These are phyloP conservation scores for Lactifluus pinguis DNA, from an alignment of 768 basidiomycete species.

Conservation along the genomic window DNA sequence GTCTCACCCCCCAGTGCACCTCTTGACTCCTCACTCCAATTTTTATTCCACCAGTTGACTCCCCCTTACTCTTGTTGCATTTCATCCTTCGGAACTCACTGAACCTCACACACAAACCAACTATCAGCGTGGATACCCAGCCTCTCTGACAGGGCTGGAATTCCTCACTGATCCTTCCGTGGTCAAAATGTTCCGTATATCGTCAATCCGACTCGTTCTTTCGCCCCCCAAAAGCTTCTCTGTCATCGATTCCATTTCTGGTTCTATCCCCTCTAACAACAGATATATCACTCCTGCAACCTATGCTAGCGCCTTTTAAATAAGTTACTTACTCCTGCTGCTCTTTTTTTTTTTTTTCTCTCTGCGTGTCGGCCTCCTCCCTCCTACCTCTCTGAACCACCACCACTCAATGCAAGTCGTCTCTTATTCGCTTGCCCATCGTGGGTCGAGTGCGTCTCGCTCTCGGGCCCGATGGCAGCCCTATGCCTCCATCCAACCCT, in stretches of 20 bases:
- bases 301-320: conserved; percentile 15
- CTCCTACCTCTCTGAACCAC: conserved; percentile 8
- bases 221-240: conserved; percentile 20
- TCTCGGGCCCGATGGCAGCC: conserved; percentile 76
- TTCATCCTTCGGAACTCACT: conserved; percentile 20
- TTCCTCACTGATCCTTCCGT: conserved; percentile 21
- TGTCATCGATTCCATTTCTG: conserved; percentile 16
- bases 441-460: conserved; percentile 57
- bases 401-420: conserved; percentile 28
- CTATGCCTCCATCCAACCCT: conserved; percentile 37
- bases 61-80: background rate
- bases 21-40: conserved; percentile 1
- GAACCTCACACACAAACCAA: conserved; percentile 22
- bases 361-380: background rate
- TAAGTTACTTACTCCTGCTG: conserved; percentile 1
- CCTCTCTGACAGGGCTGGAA: conserved; percentile 32
- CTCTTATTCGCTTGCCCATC: conserved; percentile 52
- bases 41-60: background rate
- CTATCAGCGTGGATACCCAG: conserved; percentile 33
- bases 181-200: conserved; percentile 34
- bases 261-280: conserved; percentile 13
- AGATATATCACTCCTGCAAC: background rate
- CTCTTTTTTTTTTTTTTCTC: background rate
- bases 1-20: background rate
- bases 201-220: conserved; percentile 22